Percentiles rank a stretch among this genome's conserved stretches.
These are phyloP conservation scores for Penicillium lividum DNA, from an alignment of 495 filamentous ascomycete genomes.

Conservation along the genomic window DNA sequence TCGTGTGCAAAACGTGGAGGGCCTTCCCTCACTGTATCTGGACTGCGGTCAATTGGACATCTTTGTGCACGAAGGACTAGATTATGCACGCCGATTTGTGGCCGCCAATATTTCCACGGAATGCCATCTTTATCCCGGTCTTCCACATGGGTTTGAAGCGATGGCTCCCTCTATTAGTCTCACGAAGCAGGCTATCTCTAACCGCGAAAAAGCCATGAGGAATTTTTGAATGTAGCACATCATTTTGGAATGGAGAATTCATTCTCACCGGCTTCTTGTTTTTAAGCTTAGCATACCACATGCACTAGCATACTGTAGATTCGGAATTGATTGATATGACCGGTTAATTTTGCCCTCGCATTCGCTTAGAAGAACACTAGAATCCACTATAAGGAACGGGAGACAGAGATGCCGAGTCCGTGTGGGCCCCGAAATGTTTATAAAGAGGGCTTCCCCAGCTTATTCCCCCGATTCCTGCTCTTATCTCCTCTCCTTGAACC, in stretches of 20 bases:
- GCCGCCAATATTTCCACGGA: constrained; percentile 24
- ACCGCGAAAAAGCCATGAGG: constrained; percentile 15
- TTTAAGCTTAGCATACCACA: neutral
- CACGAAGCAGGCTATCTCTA: constrained; percentile 7
- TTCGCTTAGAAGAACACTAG: neutral
- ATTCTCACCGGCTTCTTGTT: neutral
- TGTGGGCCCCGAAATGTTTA: neutral
- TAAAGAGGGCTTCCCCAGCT: neutral
- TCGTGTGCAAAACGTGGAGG: constrained; percentile 20
- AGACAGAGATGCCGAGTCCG: constrained; percentile 8
- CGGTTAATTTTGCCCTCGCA: neutral
- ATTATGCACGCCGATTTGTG: constrained; percentile 26
- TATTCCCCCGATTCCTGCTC: neutral
- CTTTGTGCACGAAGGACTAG: constrained; percentile 26
- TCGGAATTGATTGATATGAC: neutral
- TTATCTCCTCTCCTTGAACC: neutral
- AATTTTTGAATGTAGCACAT: constrained; percentile 11
- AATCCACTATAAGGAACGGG: neutral
- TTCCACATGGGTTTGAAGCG: constrained; percentile 32
- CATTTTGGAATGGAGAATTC: neutral
- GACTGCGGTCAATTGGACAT: constrained; percentile 30
- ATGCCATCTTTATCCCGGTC: constrained; percentile 32
- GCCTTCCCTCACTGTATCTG: constrained; percentile 30
- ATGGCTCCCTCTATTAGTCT: constrained; percentile 11
- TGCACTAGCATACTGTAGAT: neutral